Conservation (phyloP, 208 protist species). For the Phytomonas sp. region DNA sequence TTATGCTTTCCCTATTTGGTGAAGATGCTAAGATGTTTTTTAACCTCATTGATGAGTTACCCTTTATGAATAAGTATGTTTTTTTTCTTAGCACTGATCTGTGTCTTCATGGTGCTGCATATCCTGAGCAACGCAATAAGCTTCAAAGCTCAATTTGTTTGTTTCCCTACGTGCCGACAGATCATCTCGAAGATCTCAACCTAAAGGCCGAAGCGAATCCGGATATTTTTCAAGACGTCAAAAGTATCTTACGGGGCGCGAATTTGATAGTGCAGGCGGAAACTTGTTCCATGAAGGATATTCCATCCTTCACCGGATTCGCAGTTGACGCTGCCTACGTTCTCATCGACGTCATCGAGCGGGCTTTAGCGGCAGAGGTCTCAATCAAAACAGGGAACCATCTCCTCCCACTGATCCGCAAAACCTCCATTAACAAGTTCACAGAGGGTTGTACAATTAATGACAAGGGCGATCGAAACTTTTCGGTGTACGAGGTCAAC, state of each 20-base stretch:
- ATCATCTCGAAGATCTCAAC: conserved; percentile 34
- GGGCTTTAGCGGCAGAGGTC: conserved; percentile 29
- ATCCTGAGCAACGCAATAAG: conserved; percentile 31
- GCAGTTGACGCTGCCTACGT: conserved; percentile 69
- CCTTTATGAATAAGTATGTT: conserved; percentile 71
- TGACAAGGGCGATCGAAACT: conserved; percentile 53
- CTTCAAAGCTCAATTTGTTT: conserved; percentile 79
- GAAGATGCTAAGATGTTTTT: conserved; percentile 58
- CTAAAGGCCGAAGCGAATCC: conserved; percentile 19
- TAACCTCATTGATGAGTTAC: conserved; percentile 30
- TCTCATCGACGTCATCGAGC: conserved; percentile 44
- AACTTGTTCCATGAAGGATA: conserved; percentile 29
- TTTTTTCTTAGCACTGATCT: conserved; percentile 61
- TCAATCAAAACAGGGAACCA: conserved; percentile 38
- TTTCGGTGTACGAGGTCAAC: conserved; percentile 46
- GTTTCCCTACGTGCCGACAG: conserved; percentile 31
- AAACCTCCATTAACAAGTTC: conserved; percentile 42
- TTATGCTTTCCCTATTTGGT: conserved; percentile 33
- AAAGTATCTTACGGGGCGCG: conserved; percentile 39
- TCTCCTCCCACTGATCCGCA: conserved; percentile 44
- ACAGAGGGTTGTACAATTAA: conserved; percentile 63
- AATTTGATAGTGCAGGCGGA: conserved; percentile 47
- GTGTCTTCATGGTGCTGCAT: conserved; percentile 39
- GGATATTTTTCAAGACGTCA: conserved; percentile 22
- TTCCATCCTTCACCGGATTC: conserved; percentile 42